These are phyloP conservation scores for Fusarium sp. DNA, from an alignment of 2,329 filamentous ascomycete genomes.

Conservation along the genomic window DNA sequence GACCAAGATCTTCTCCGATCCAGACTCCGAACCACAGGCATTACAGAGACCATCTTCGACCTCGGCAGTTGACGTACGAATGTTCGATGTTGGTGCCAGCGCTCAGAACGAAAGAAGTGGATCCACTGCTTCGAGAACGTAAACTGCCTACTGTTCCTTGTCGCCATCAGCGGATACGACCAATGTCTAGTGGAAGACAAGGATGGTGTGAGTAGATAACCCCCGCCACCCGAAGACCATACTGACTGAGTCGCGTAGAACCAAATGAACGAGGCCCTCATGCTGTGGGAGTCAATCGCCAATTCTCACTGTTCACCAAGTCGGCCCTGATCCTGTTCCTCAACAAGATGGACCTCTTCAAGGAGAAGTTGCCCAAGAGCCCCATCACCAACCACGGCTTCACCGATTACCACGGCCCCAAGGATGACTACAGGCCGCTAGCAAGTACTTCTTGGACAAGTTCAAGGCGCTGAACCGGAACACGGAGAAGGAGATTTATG, in stretches of 20 bases:
- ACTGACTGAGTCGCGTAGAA: constrained; percentile 65
- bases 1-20: constrained; percentile 96
- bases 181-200: constrained; percentile 97
- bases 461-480: constrained; percentile 82
- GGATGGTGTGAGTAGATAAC: constrained; percentile 78
- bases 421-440: constrained; percentile 78
- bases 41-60: constrained; percentile 95
- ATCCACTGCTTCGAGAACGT: constrained; percentile 97
- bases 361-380: constrained; percentile 77
- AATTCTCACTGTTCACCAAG: constrained; percentile 88
- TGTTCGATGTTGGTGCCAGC: constrained; percentile 95
- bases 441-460: constrained; percentile 85
- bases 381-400: constrained; percentile 81
- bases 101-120: constrained; percentile 97
- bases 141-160: constrained; percentile 90
- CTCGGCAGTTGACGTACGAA: constrained; percentile 92
- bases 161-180: constrained; percentile 95
- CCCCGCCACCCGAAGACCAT: neutral
- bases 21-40: constrained; percentile 90
- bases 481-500: constrained; percentile 72
- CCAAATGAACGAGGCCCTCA: constrained; percentile 91
- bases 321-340: constrained; percentile 86
- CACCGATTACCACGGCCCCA: constrained; percentile 80
- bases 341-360: constrained; percentile 90
- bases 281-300: constrained; percentile 88